Evolutionary conservation across 2,329 filamentous ascomycete genomes (phyloP).

Genomic region (Coniochaeta sp.): DNA sequence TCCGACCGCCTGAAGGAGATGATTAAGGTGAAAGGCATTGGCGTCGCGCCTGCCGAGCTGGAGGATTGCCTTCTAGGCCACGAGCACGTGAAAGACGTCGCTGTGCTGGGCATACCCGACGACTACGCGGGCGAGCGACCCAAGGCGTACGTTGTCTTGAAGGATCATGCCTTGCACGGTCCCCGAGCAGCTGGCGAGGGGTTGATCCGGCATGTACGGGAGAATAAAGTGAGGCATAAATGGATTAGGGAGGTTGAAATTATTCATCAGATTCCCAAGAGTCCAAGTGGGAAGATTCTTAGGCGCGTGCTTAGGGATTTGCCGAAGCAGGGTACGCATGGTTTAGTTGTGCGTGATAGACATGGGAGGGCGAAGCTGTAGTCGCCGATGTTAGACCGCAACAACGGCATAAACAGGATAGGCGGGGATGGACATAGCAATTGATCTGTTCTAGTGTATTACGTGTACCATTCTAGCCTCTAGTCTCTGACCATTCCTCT

Average conservation of each 20-base stretch:
- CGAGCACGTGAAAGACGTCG: slow-evolving; percentile 45
- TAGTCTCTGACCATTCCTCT: too few relatives aligned
- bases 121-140: slow-evolving; percentile 50
- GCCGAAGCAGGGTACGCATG: neutral
- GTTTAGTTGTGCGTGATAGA: neutral
- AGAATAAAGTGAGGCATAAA: slow-evolving; percentile 38
- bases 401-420: neutral
- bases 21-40: slow-evolving; percentile 24
- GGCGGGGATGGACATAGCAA: neutral
- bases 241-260: slow-evolving; percentile 40
- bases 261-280: slow-evolving; percentile 46
- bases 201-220: slow-evolving; percentile 38
- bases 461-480: too few relatives aligned
- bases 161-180: slow-evolving; percentile 11
- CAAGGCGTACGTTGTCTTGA: slow-evolving; percentile 52
- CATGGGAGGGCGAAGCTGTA: neutral
- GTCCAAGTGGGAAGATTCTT: slow-evolving; percentile 50
- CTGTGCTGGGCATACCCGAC: slow-evolving; percentile 47
- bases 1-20: slow-evolving; percentile 14
- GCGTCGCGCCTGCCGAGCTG: slow-evolving; percentile 23
- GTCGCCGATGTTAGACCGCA: neutral
- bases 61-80: slow-evolving; percentile 22
- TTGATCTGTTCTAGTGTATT: neutral
- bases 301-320: slow-evolving; percentile 32
- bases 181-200: slow-evolving; percentile 12